Conservation (phyloP, 176 grass and related monocot species). For the Areca catechu region DNA sequence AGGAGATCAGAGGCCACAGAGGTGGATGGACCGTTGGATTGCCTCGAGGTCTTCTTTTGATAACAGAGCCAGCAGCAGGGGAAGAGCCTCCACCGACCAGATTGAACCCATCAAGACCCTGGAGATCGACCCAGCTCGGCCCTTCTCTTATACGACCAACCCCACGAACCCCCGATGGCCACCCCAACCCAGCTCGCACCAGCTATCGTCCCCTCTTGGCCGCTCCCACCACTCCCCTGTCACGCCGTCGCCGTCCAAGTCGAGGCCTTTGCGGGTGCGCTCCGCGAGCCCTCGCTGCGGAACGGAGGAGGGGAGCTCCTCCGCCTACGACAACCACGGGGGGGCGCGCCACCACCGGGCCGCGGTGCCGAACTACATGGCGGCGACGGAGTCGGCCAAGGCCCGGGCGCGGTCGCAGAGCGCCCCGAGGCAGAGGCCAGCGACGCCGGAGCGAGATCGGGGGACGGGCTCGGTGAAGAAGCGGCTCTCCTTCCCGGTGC, state of each 20-base stretch:
- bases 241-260: conserved; percentile 74
- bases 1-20: conserved; percentile 22
- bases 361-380: conserved; percentile 83
- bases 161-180: conserved; percentile 26
- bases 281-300: conserved; percentile 69
- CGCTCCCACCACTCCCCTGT: conserved; percentile 44
- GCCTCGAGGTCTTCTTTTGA: conserved; percentile 85
- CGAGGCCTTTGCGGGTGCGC: conserved; percentile 46
- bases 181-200: conserved; percentile 19
- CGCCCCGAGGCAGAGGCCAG: conserved; percentile 60
- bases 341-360: background rate
- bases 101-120: conserved; percentile 68
- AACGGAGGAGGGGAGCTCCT: conserved; percentile 10
- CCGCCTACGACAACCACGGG: conserved; percentile 37
- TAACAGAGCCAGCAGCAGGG: conserved; percentile 43
- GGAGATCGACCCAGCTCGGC: conserved; percentile 72
- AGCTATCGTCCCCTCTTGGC: conserved; percentile 24
- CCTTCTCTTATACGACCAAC: conserved; percentile 58
- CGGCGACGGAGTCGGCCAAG: conserved; percentile 87
- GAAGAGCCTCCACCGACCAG: conserved; percentile 56
- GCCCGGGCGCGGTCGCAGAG: conserved; percentile 69
- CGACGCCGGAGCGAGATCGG: conserved; percentile 60
- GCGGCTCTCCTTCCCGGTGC: conserved; percentile 68
- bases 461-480: conserved; percentile 36
- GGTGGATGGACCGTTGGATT: conserved; percentile 80